Base-by-base conservation (phyloP, 257 asterid genomes). In the Haberlea rhodopensis region DNA sequence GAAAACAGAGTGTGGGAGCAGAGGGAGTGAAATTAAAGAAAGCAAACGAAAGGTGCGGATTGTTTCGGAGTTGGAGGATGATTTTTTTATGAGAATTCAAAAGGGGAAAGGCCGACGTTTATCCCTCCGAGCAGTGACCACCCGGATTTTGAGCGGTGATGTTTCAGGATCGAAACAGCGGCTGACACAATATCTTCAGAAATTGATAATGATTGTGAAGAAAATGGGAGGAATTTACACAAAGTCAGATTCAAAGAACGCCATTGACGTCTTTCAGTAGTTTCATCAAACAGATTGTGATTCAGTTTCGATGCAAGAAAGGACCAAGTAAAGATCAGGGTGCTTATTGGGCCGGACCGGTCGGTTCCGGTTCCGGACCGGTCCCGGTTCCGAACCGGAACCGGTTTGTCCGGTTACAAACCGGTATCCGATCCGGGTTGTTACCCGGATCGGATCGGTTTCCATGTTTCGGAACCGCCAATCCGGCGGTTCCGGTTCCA, bases 141-240 rank as follows among this genome's bases (percentile, higher is more conserved):
- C 52, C 99, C 85, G 65, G 96, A 74, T 73, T 84, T 89, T n/a
- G 97, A 89, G 61, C 95, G 96, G 75, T 84, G 97, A 81, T 92
- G 88, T 65, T 78, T 84, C 66, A 92, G 95, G 68, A 85, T 82
- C n/a, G 91, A 80, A 57, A 85, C 88, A 53, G 91, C 89, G 48
- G 83, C 76, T 55, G 85, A 55, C 69, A 86, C 89, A 7, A 58
- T 62, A 52, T 74, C 81, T 0, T 79, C 82, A 5, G 81, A 3
- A 45, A 68, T 58, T 11, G 83, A 64, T 0, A 67, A 27, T 11
- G 81, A 2, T 18, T 75, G 67, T 19, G 88, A 73, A 53, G 83
- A 82, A 68, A 67, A 69, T n/a, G 67, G 62, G 34, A 65, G 43
- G 63, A 67, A 40, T 16, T 70, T 63, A 4, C 31, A 61, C 62